These are phyloP conservation scores for Trypanosoma lewisi DNA, from an alignment of 208 protist species.

Conservation along the genomic window DNA sequence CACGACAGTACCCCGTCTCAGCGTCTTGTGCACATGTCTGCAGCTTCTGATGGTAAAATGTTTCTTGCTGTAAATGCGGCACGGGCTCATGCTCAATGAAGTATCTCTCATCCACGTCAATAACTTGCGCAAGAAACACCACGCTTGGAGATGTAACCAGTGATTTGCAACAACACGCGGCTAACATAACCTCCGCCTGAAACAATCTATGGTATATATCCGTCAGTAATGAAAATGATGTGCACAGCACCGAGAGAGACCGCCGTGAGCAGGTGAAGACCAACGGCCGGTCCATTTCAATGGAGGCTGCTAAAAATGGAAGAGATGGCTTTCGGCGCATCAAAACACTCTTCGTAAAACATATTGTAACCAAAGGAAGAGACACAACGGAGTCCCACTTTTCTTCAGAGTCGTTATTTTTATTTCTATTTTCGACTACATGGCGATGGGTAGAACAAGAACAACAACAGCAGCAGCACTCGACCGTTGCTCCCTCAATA, in stretches of 20 bases:
- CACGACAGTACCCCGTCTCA: conserved; percentile 9
- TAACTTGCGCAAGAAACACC: conserved; percentile 14
- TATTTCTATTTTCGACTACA: neutral
- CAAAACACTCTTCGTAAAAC: conserved; percentile 29
- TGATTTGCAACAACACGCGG: neutral
- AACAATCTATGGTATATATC: conserved; percentile 25
- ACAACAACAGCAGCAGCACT: too few species aligned
- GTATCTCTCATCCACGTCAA: conserved; percentile 14
- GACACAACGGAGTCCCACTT: conserved; percentile 3
- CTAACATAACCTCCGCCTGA: neutral
- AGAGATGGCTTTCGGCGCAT: conserved; percentile 18
- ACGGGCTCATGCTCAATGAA: conserved; percentile 11
- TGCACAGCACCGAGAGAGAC: conserved; percentile 40
- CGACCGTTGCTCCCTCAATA: conserved; percentile 16
- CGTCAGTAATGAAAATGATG: conserved; percentile 28
- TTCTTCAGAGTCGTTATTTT: neutral
- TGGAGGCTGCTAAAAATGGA: neutral
- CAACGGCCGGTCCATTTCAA: conserved; percentile 11
- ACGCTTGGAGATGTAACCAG: neutral
- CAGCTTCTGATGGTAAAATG: conserved; percentile 14
- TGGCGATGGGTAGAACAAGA: too few species aligned
- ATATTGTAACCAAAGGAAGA: conserved; percentile 1
- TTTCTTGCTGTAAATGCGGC: neutral
- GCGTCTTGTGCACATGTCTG: neutral
- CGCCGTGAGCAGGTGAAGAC: conserved; percentile 23